These are phyloP conservation scores for Cladosporium velox DNA, from an alignment of 2,329 filamentous ascomycete species.

Conservation along the genomic window DNA sequence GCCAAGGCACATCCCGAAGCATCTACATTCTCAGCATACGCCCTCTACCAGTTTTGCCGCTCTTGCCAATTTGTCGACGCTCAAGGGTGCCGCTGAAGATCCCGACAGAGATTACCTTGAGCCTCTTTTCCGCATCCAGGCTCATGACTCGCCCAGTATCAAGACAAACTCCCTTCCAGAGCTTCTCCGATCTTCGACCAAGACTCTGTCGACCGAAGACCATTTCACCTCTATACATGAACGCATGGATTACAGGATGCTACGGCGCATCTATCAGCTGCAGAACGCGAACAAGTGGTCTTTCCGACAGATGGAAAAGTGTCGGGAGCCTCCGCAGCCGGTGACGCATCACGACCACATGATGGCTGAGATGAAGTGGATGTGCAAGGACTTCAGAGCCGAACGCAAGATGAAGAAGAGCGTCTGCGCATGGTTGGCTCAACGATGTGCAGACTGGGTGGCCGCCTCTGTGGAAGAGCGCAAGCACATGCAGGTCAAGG, in stretches of 20 bases:
- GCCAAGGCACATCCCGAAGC: not conserved
- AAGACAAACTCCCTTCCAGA: constrained; percentile 61
- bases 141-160: constrained; percentile 57
- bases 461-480: constrained; percentile 64
- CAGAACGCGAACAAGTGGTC: constrained; percentile 94
- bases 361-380: constrained; percentile 93
- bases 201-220: constrained; percentile 84
- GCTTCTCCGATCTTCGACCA: constrained; percentile 79
- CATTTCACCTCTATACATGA: constrained; percentile 82
- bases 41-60: constrained; percentile 17
- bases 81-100: constrained; percentile 51
- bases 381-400: constrained; percentile 93
- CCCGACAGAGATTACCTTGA: constrained; percentile 61
- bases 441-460: constrained; percentile 82
- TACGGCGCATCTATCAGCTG: constrained; percentile 84
- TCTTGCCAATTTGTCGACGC: constrained; percentile 37
- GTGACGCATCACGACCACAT: constrained; percentile 83
- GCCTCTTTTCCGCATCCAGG: constrained; percentile 59
- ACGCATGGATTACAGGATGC: constrained; percentile 80
- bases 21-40: not conserved
- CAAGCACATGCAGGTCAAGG: constrained; percentile 67
- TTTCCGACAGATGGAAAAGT: constrained; percentile 81
- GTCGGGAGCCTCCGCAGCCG: constrained; percentile 74
- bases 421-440: constrained; percentile 75
- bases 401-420: constrained; percentile 92